Conservation (phyloP, 2,329 filamentous ascomycete genomes). For the Lachnellula arida region DNA sequence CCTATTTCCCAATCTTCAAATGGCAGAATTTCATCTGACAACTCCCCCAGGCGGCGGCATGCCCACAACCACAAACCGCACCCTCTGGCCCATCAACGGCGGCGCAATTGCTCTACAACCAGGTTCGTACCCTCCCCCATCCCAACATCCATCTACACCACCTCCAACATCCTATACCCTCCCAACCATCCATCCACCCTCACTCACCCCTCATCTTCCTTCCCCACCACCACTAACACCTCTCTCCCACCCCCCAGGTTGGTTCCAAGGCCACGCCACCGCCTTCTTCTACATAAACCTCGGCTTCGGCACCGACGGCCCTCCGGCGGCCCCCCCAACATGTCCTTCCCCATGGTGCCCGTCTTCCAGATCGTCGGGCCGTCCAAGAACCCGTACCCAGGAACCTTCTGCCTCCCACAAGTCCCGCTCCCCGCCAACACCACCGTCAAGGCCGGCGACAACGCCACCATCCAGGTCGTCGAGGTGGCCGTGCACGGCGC, state of each 20-base stretch:
- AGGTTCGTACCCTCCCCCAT: slow-evolving; percentile 31
- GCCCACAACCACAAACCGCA: slow-evolving; percentile 71
- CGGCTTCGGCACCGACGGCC: slow-evolving; percentile 68
- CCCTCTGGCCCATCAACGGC: slow-evolving; percentile 83
- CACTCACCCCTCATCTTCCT: no score
- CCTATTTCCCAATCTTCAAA: neutral
- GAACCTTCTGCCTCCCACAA: slow-evolving; percentile 84
- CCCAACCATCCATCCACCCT: no score
- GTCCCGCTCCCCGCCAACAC: slow-evolving; percentile 73
- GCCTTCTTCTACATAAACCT: slow-evolving; percentile 90
- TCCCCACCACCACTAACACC: no score
- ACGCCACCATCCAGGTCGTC: slow-evolving; percentile 85
- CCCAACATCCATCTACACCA: no score
- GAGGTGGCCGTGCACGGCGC: slow-evolving; percentile 81
- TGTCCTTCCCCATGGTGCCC: slow-evolving; percentile 76
- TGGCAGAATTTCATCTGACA: slow-evolving; percentile 7
- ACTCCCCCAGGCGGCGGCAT: slow-evolving; percentile 71
- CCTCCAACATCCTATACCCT: no score
- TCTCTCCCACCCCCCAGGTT: slow-evolving; percentile 41
- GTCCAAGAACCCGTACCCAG: slow-evolving; percentile 76
- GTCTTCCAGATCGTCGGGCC: slow-evolving; percentile 82
- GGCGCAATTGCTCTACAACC: slow-evolving; percentile 89
- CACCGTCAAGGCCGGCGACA: slow-evolving; percentile 72
- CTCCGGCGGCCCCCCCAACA: slow-evolving; percentile 71
- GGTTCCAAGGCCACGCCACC: slow-evolving; percentile 84